Evolutionary conservation across 495 filamentous ascomycete genomes (phyloP), one percentile per base, ranked within the genome.

Genomic region (Xylaria cubensis): DNA sequence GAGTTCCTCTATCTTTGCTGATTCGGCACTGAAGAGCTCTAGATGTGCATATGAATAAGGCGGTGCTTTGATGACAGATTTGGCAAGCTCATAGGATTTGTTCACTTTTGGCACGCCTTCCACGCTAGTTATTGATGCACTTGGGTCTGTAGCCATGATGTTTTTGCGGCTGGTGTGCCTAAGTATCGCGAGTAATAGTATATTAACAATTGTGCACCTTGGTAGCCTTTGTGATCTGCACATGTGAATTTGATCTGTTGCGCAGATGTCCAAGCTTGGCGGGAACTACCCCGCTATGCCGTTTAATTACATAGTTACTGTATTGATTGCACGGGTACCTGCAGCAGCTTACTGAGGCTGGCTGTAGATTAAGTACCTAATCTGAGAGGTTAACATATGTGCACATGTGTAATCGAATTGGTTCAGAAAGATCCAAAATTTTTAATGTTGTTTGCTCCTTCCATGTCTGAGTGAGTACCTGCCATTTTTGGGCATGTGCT

Each of bases 1-100:
- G 44, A 95, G 82, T 2, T 74, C 72, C n/a, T 21, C 67, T 3
- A 68, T 61, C 21, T 72, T 44, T 15, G 72, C 32, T 26, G 65
- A 56, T 13, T 64, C 66, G 32, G 63, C 46, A 53, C 68, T 74
- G 58, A 79, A 65, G 8, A 81, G 64, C 48, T 80, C 70, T 13
- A 86, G 76, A 72, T 84, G 83, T 50, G 78, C 81, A 77, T 86
- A 86, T 64, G 83, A 74, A 65, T 78, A 82, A 19, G 77, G 71
- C 0, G 83, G 80, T 32, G 75, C 42, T 36, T 71, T 78, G 67
- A 86, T 77, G 63, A 83, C 84, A 46, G 74, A 70, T 19, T 77
- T 76, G 65, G 77, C 77, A 29, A 83, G 75, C 39, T 82, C 77
- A 24, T 74, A 79, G 32, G 79, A 67, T 67, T 83, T 82, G 55